A percentile compares a stretch with the other conserved stretches of the same genome.
Conservation (phyloP, 1,284 basidiomycete species). For the Fomitopsis schrenkii region DNA sequence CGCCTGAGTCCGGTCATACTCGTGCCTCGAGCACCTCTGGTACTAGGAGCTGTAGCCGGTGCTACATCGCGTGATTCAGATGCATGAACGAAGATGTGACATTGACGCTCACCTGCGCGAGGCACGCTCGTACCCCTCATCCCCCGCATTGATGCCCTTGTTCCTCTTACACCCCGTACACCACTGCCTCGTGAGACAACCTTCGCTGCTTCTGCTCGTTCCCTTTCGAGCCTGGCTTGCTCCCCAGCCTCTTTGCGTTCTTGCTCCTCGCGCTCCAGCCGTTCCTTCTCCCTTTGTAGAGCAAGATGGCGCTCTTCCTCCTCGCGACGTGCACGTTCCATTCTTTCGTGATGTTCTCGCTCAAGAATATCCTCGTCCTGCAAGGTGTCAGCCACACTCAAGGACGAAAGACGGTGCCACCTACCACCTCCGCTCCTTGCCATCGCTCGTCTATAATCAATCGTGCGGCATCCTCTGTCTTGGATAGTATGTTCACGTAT, state of each 20-base stretch:
- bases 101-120: slow-evolving; percentile 8
- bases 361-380: slow-evolving; percentile 59
- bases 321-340: slow-evolving; percentile 43
- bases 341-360: slow-evolving; percentile 43
- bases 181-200: slow-evolving; percentile 25
- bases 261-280: slow-evolving; percentile 44
- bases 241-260: slow-evolving; percentile 47
- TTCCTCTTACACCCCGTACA: slow-evolving; percentile 34
- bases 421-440: slow-evolving; percentile 65
- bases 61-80: not conserved
- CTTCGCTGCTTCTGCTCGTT: slow-evolving; percentile 17
- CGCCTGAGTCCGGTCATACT: slow-evolving; percentile 1
- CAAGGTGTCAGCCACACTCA: not conserved
- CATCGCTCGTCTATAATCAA: slow-evolving; percentile 73
- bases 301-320: slow-evolving; percentile 44
- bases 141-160: slow-evolving; percentile 34
- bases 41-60: not conserved
- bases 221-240: slow-evolving; percentile 33
- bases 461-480: slow-evolving; percentile 60
- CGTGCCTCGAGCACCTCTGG: not conserved
- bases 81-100: not conserved
- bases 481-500: slow-evolving; percentile 65
- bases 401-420: slow-evolving; percentile 18
- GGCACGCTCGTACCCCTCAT: slow-evolving; percentile 6
- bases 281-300: slow-evolving; percentile 47